Evolutionary conservation across 2,329 filamentous ascomycete genomes (phyloP), one percentile per base, ranked within the genome.

Genomic region (Microascus cirrosus): DNA sequence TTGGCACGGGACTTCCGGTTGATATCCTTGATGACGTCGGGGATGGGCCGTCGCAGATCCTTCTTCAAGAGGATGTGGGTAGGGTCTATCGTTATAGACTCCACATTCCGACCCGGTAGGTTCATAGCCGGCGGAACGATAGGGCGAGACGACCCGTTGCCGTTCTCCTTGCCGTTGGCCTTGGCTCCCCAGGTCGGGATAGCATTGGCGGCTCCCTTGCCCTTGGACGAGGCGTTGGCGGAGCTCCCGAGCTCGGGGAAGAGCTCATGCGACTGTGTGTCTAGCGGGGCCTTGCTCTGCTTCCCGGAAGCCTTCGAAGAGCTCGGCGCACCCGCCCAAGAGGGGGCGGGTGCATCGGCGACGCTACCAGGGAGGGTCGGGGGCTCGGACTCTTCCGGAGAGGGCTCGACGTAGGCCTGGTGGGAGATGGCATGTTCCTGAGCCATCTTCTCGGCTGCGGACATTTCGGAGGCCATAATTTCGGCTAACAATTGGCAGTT

Each of bases 1-100:
- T 84, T 89, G 59, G 92, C 91, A 69, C 93, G 91, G 60, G 90
- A 95, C 68, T 87, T 89, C 73, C 87, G 89, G 74, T 95, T 96
- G 73, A 97, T 89, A 63, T 96, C 91, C 69, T 90, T 89, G 67
- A 96, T 77, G 63, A 94, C 86, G 63, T 97, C 93, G 35, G 84
- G 77, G 56, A 96, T 79, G 8, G 93, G 90, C 64, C 90, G 90
- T 78, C 89, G 95, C 66, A 96, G 77, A 70, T 95, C 85, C 60
- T 76, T 77, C 51, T 87, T 83, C 20, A 90, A 86, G 53, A 89
- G 80, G 69, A 97, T 82, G 69, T 94, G 86, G 53, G 85, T 82
- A 10, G 87, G 84, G 58, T 87, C 84, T 60, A 96, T 80, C 28
- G 83, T 80, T 62, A 95, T 83, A 45, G 82, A 81, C 71, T 95